phyloP scores from a whole-genome alignment of 352 stramenopile species.

The Phytophthora niederhauseri region DNA sequence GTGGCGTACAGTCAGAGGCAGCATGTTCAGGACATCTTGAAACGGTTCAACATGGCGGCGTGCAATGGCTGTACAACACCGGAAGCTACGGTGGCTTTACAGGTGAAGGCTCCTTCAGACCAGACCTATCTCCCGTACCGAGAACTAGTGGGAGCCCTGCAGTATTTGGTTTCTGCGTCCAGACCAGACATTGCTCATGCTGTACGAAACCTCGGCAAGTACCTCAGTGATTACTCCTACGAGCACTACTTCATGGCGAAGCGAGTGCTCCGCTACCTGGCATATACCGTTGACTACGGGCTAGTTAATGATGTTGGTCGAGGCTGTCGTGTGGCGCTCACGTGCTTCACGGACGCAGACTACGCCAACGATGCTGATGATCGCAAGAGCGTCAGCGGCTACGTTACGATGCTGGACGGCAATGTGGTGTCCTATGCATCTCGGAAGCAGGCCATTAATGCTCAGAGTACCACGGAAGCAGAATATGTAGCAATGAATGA shows the following conservation, averaged over 20 bases:
- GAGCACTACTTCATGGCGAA: constrained; percentile 10
- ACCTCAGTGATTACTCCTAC: constrained; percentile 1
- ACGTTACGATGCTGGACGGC: not conserved
- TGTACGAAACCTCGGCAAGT: constrained; percentile 8
- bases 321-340: not conserved
- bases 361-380: not conserved
- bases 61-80: constrained; percentile 4
- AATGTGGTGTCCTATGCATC: not conserved
- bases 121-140: constrained; percentile 9
- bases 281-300: not conserved
- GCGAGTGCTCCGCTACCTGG: constrained; percentile 5
- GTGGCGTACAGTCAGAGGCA: constrained; percentile 9
- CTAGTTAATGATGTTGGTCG: not conserved
- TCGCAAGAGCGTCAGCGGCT: not conserved
- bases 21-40: constrained; percentile 4
- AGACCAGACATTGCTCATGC: not conserved
- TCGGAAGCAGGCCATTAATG: too few species aligned
- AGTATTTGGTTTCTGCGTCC: constrained; percentile 18
- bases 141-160: constrained; percentile 13
- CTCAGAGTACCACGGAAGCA: not conserved
- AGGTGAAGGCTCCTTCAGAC: not conserved
- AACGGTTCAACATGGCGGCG: constrained; percentile 13
- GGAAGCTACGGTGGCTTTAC: not conserved
- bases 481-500: not conserved
- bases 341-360: not conserved